Evolutionary conservation across 768 basidiomycete species (phyloP), one percentile per base, ranked within the genome.

Genomic region (Udeniomyces megalosporus): DNA sequence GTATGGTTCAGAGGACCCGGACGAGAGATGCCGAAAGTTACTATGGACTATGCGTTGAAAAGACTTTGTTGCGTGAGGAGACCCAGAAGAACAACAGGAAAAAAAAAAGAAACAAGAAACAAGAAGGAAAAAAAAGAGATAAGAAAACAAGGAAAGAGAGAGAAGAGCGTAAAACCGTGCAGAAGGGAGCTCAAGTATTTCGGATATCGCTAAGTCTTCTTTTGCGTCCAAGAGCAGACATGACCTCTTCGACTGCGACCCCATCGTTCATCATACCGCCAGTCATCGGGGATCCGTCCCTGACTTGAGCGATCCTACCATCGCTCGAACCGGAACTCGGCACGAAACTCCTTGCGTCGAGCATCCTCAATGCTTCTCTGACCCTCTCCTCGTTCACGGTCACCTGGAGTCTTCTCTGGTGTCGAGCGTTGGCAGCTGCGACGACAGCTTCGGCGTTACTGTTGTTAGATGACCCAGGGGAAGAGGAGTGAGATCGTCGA

Each of bases 361-460:
- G 66, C 20, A 70, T 47, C 31, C 64, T 52, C 20, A 70, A 47
- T 26, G 69, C 71, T 61, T 69, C 70, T 28, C 69, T 61, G 45
- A 71, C 67, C 2, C 69, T 69, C 11, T 68, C 67, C 2, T 66
- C 59, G 38, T 70, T 67, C 28, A 71, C 67, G 52, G 38, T 57
- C 60, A 20, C 59, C 28, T 32, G 53, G 31, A 20, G 58, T 52
- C 12, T 56, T 46, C 44, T 55, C 58, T 29, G 31, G 17, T 6
- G 63, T 44, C 0, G 42, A 20, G 12, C 44, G 28, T 28, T 44
- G 32, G 38, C 45, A 26, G 35, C 47, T 24, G 42, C 56, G n/a
- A 35, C 32, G 3, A 3, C 58, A 29, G 34, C 28, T 42, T n/a
- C 32, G 26, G n/a, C 28, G 49, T 10, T 51, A 2, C 46, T n/a